Evolutionary conservation across 2,329 filamentous ascomycete genomes (phyloP), one percentile per base, ranked within the genome.

Genomic region (Xylariaceae sp.): DNA sequence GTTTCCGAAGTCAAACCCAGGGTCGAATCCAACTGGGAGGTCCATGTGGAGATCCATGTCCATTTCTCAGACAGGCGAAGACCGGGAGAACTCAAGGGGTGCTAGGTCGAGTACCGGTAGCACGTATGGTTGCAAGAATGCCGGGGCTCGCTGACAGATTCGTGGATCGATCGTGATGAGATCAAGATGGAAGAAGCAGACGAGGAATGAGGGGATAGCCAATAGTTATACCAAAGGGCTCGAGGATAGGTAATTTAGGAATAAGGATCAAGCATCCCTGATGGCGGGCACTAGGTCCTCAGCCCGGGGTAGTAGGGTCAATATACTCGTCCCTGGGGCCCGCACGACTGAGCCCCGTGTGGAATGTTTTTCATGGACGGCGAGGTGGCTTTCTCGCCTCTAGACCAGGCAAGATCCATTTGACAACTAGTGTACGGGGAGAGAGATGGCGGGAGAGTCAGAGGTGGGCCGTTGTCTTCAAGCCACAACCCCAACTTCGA

Each of bases 41-140:
- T 59, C 56, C 53, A 67, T 54, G 56, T 63, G 44, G 55, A 49
- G 40, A 17, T 49, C 39, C 47, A 52, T 54, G 36, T 29, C 46
- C 27, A 35, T 41, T 43, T 34, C 31, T 38, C 18, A 39, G 37
- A 42, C 27, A 14, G 44, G 31, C n/a, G n/a, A n/a, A n/a, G n/a
- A n/a, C n/a, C n/a, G n/a, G n/a, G n/a, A n/a, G n/a, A n/a, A n/a
- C n/a, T n/a, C n/a, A n/a, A 31, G 33, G 23, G 31, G 31, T 32
- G 29, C n/a, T n/a, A n/a, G n/a, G n/a, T n/a, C n/a, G n/a, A n/a
- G n/a, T n/a, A n/a, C n/a, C n/a, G n/a, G n/a, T n/a, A n/a, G n/a
- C n/a, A n/a, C n/a, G n/a, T n/a, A n/a, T n/a, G n/a, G n/a, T n/a
- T n/a, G n/a, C n/a, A 14, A 17, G 21, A 17, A 26, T 26, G 35